Conservation (phyloP, 2,329 filamentous ascomycete species). For the Xylariaceae sp. region DNA sequence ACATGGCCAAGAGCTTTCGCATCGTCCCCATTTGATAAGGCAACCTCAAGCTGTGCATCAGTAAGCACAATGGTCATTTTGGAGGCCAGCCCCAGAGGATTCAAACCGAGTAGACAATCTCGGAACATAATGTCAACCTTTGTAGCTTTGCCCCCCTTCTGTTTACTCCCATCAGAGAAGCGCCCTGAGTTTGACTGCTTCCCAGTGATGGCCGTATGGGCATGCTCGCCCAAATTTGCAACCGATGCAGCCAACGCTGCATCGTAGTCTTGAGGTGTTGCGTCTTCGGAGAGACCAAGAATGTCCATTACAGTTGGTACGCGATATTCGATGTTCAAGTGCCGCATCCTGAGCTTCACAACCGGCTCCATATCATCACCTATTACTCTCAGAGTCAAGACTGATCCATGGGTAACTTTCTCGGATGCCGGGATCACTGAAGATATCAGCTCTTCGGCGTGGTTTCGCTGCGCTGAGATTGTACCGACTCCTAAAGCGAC, state of each 20-base stretch:
- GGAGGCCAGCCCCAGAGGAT: constrained; percentile 69
- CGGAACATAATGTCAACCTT: constrained; percentile 70
- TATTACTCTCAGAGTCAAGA: constrained; percentile 84
- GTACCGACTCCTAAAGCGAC: constrained; percentile 70
- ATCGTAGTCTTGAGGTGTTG: constrained; percentile 69
- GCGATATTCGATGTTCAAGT: constrained; percentile 82
- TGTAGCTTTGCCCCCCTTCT: constrained; percentile 48
- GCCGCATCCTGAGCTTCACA: constrained; percentile 81
- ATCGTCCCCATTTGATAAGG: constrained; percentile 60
- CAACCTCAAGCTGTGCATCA: constrained; percentile 67
- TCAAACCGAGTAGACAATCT: constrained; percentile 80
- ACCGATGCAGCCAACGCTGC: constrained; percentile 74
- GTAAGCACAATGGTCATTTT: constrained; percentile 77
- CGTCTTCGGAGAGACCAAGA: constrained; percentile 63
- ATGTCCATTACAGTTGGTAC: constrained; percentile 79
- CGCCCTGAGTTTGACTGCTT: constrained; percentile 13
- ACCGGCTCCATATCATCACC: constrained; percentile 92
- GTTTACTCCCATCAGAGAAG: constrained; percentile 17
- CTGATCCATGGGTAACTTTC: constrained; percentile 35
- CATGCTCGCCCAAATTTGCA: constrained; percentile 66
- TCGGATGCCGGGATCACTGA: constrained; percentile 32
- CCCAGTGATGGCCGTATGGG: constrained; percentile 44
- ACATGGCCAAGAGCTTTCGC: constrained; percentile 64
- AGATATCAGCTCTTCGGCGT: constrained; percentile 66
- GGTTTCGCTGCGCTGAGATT: constrained; percentile 60